phyloP scores from a whole-genome alignment of 352 stramenopile genomes.

The Phytophthora sp. region DNA sequence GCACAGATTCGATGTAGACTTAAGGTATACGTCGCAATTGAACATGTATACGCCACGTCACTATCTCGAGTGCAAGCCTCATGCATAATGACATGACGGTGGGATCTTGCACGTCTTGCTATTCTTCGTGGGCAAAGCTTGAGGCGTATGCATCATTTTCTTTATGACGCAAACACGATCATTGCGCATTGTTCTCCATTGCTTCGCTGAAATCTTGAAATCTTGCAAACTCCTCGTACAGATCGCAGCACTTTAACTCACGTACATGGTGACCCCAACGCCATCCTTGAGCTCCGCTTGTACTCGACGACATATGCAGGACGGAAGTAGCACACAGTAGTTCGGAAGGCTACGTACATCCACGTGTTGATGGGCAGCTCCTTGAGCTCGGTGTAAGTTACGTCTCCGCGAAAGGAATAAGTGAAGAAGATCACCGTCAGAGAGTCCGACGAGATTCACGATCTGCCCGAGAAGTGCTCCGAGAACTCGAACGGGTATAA shows the following conservation, averaged over 20 bases:
- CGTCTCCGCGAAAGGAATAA: constrained; percentile 40
- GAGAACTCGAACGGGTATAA: constrained; percentile 59
- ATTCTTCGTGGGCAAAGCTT: too few species aligned
- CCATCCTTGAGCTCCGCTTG: constrained; percentile 33
- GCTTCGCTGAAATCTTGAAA: not conserved
- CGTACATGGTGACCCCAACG: constrained; percentile 35
- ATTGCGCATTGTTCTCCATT: too few species aligned
- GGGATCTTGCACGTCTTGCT: too few species aligned
- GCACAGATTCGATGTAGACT: not conserved
- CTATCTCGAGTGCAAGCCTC: not conserved
- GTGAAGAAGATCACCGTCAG: constrained; percentile 40
- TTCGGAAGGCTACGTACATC: constrained; percentile 38
- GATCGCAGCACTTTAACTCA: constrained; percentile 4
- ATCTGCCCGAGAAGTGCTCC: constrained; percentile 34
- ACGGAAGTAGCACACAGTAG: too few species aligned
- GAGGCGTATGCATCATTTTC: constrained; percentile 9
- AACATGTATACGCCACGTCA: constrained; percentile 9
- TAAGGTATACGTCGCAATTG: not conserved
- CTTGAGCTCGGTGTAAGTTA: constrained; percentile 36
- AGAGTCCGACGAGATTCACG: constrained; percentile 33
- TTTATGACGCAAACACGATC: constrained; percentile 1
- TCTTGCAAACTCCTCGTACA: too few species aligned
- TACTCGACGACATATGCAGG: constrained; percentile 40
- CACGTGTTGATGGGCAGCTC: constrained; percentile 28
- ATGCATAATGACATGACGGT: constrained; percentile 3